Conservation (phyloP, 306 rosid genomes). For the Pyrus betulifolia region DNA sequence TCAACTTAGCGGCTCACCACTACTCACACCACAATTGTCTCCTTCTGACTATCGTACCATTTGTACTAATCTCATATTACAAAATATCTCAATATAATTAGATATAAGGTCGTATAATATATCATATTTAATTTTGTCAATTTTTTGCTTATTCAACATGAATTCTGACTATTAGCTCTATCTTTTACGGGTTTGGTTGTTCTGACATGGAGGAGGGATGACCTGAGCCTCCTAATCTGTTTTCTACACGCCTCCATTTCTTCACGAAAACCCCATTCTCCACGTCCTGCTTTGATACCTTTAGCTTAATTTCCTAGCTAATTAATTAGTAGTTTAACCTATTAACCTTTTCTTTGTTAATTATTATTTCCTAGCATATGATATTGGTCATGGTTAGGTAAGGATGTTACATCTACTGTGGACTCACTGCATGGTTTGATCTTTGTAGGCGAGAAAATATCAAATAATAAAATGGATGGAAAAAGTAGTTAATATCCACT, state of each 20-base stretch:
- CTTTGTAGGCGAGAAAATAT: not conserved
- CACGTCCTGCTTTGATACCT: not conserved
- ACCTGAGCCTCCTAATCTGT: slow-evolving; percentile 22
- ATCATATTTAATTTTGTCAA: not conserved
- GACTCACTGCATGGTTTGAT: not conserved
- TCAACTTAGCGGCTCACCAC: not conserved
- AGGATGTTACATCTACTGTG: slow-evolving; percentile 48
- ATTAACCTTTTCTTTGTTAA: not conserved
- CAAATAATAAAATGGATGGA: not conserved
- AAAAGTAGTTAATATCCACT: not conserved
- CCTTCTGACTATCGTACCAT: not conserved
- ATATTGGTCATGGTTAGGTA: slow-evolving; percentile 31
- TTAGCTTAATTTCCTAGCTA: not conserved
- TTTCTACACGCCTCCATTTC: slow-evolving; percentile 41
- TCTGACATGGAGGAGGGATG: slow-evolving; percentile 10
- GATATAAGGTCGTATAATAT: not conserved
- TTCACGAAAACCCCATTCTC: not conserved
- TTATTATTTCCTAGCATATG: not conserved
- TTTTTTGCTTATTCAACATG: too few species aligned
- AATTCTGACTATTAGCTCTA: not conserved
- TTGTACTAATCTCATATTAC: not conserved
- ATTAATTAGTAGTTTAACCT: not conserved
- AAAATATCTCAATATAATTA: too few species aligned
- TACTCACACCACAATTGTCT: not conserved
- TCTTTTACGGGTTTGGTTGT: not conserved